phyloP scores from a whole-genome alignment of 257 asterid species.

The Leptodermis oblonga region DNA sequence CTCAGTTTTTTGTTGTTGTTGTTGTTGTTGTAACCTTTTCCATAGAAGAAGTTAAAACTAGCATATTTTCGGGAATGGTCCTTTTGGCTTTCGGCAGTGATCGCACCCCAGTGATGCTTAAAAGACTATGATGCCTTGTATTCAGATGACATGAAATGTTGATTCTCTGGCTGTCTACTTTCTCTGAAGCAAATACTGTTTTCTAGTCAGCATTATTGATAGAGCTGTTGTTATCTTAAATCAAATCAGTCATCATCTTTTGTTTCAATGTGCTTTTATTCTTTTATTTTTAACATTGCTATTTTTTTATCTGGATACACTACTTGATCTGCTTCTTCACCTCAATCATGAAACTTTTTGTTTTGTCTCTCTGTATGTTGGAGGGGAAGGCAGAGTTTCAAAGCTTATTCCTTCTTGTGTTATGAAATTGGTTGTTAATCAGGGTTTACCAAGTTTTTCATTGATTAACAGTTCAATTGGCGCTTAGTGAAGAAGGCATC shows the following conservation, averaged over 20 bases:
- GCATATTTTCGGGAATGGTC: background rate
- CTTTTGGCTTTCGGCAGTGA: background rate
- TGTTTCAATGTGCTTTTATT: background rate
- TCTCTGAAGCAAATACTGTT: background rate
- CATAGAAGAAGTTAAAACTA: background rate
- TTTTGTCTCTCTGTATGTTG: background rate
- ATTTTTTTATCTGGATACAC: background rate
- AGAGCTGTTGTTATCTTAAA: background rate
- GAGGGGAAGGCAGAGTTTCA: background rate
- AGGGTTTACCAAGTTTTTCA: slow-evolving; percentile 3
- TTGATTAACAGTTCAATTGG: slow-evolving; percentile 76
- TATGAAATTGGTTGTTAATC: background rate
- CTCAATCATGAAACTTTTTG: background rate
- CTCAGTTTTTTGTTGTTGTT: no score
- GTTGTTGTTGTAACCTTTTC: no score
- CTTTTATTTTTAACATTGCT: background rate
- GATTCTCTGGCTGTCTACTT: background rate
- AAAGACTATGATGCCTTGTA: background rate
- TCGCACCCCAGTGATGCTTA: background rate
- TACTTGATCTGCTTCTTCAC: background rate
- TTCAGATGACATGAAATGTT: background rate
- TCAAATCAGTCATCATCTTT: background rate
- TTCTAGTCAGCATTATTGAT: background rate
- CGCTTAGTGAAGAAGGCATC: slow-evolving; percentile 78
- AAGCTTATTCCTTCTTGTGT: background rate